A percentile compares a stretch with the other conserved stretches of the same genome.
phyloP scores from a whole-genome alignment of 1,284 basidiomycete genomes.

The Paramarasmius palmivorus region DNA sequence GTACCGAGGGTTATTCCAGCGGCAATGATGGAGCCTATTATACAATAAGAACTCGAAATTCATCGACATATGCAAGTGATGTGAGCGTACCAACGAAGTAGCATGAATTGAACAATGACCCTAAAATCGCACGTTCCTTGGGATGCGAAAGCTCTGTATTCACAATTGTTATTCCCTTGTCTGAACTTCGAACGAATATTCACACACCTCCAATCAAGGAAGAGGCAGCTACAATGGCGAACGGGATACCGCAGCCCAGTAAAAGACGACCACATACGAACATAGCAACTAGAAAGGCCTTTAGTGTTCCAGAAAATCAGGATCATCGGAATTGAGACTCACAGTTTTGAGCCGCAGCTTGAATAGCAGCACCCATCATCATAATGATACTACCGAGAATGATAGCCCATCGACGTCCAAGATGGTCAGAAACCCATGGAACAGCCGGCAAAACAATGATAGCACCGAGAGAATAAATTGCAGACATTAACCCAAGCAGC shows the following conservation, averaged over 20 bases:
- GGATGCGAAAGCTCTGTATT: slow-evolving; percentile 46
- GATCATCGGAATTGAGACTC: slow-evolving; percentile 17
- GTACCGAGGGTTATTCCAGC: slow-evolving; percentile 46
- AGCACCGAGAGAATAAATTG: slow-evolving; percentile 56
- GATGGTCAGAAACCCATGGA: slow-evolving; percentile 41
- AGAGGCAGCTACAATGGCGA: slow-evolving; percentile 49
- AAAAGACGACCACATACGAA: slow-evolving; percentile 50
- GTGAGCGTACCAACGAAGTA: slow-evolving; percentile 40
- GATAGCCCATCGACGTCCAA: slow-evolving; percentile 45
- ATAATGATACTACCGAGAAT: slow-evolving; percentile 45
- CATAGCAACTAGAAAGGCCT: slow-evolving; percentile 42
- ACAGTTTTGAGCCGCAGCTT: slow-evolving; percentile 50
- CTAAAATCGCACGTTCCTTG: slow-evolving; percentile 47
- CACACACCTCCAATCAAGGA: slow-evolving; percentile 45
- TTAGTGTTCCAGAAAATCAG: background rate
- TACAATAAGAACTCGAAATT: background rate
- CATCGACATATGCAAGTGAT: background rate
- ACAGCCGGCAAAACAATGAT: slow-evolving; percentile 47
- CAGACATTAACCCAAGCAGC: slow-evolving; percentile 51
- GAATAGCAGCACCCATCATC: slow-evolving; percentile 45
- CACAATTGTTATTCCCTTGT: background rate
- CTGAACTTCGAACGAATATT: background rate
- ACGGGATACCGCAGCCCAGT: slow-evolving; percentile 48
- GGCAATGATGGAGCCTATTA: slow-evolving; percentile 44
- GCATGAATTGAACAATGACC: slow-evolving; percentile 50